Conservation (phyloP, 2,329 filamentous ascomycete genomes). For the Diplodia sapinea region DNA sequence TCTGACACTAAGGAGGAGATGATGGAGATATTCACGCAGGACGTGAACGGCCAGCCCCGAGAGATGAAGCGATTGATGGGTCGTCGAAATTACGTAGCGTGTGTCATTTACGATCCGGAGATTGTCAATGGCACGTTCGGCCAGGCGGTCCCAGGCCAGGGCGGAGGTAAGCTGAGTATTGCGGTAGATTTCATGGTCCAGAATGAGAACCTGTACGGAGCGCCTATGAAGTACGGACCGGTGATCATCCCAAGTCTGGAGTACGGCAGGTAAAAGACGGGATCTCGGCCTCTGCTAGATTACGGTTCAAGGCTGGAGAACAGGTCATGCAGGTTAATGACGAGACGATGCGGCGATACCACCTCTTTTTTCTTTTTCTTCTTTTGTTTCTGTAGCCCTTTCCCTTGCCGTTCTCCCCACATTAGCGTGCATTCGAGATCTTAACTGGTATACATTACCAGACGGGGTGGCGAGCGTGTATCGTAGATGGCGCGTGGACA, state of each 20-base stretch:
- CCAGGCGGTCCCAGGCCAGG: conserved; percentile 47
- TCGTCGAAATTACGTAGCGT: conserved; percentile 86
- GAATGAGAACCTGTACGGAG: conserved; percentile 79
- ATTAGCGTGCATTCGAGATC: conserved; percentile 27
- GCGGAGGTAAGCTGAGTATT: conserved; percentile 69
- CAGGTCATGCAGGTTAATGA: conserved; percentile 2
- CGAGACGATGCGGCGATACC: conserved; percentile 26
- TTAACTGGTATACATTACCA: neutral
- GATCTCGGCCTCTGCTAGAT: neutral
- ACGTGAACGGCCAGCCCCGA: conserved; percentile 80
- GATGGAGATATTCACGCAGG: conserved; percentile 99
- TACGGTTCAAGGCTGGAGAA: neutral
- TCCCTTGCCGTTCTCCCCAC: neutral
- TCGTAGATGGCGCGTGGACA: conserved; percentile 8
- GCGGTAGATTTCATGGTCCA: conserved; percentile 98
- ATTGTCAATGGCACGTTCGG: conserved; percentile 61
- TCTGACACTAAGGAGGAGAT: conserved; percentile 99
- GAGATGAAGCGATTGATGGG: conserved; percentile 94
- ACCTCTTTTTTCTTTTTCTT: conserved; percentile 11
- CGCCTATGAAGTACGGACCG: conserved; percentile 93
- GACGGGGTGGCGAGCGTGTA: neutral
- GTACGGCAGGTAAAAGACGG: conserved; percentile 52
- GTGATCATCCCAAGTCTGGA: conserved; percentile 82
- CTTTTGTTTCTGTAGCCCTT: neutral
- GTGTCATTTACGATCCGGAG: conserved; percentile 93